These are phyloP conservation scores for Meyerozyma guilliermondii DNA, from an alignment of 1,139 yeast species.

Conservation along the genomic window DNA sequence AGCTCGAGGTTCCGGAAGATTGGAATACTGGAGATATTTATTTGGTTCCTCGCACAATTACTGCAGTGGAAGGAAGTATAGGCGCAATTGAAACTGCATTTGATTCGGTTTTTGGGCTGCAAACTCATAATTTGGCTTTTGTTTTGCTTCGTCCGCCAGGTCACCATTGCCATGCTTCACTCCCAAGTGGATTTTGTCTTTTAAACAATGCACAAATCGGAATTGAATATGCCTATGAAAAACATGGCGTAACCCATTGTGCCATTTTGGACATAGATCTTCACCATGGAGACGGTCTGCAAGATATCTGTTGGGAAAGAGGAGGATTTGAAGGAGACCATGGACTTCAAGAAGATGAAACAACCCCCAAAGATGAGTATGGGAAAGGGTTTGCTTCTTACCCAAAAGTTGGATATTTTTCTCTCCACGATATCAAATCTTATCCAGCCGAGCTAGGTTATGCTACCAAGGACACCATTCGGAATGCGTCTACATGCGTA, in stretches of 20 bases:
- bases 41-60: constrained; percentile 59
- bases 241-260: constrained; percentile 70
- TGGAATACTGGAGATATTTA: constrained; percentile 89
- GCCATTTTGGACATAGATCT: constrained; percentile 80
- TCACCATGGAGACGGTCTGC: constrained; percentile 93
- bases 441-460: constrained; percentile 80
- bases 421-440: constrained; percentile 80
- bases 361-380: constrained; percentile 42
- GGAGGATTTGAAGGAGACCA: constrained; percentile 57
- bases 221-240: constrained; percentile 68
- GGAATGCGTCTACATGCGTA: constrained; percentile 75
- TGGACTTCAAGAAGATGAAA: constrained; percentile 41
- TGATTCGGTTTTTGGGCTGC: constrained; percentile 39
- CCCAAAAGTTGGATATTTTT: constrained; percentile 77
- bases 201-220: constrained; percentile 81
- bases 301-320: constrained; percentile 80
- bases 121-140: constrained; percentile 54
- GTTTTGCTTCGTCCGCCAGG: constrained; percentile 82
- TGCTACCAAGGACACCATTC: constrained; percentile 67
- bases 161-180: constrained; percentile 81
- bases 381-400: constrained; percentile 49
- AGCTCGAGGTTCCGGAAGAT: constrained; percentile 71
- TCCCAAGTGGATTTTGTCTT: constrained; percentile 85
- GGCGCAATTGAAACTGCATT: constrained; percentile 76
- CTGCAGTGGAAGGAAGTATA: constrained; percentile 73